Evolutionary conservation across 768 basidiomycete genomes (phyloP).

Genomic region (Cystofilobasidium capitatum): DNA sequence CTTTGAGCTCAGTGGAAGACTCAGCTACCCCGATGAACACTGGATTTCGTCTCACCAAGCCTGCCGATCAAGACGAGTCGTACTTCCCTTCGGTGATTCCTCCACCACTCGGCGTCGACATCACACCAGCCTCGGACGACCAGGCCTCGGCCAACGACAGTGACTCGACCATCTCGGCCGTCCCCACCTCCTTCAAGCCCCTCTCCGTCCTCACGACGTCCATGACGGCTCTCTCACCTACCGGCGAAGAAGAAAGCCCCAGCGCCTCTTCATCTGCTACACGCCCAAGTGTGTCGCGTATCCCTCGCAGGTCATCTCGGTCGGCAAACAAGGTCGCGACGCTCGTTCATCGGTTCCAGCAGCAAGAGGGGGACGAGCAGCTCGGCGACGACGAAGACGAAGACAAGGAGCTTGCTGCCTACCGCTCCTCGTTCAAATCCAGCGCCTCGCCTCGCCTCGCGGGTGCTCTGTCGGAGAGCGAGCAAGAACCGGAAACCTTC

Average conservation of each 20-base stretch:
- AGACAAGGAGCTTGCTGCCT: slow-evolving; percentile 7
- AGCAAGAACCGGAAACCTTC: slow-evolving; percentile 2
- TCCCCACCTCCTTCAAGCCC: slow-evolving; percentile 23
- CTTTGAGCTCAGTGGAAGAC: neutral
- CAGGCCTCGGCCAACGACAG: slow-evolving; percentile 34
- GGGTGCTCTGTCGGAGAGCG: slow-evolving; percentile 14
- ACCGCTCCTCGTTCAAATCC: slow-evolving; percentile 11
- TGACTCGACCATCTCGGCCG: slow-evolving; percentile 43
- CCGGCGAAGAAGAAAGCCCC: neutral
- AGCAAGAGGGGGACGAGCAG: slow-evolving; percentile 16
- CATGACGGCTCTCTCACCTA: slow-evolving; percentile 29
- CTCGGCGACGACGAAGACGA: slow-evolving; percentile 19
- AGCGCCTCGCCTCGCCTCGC: neutral
- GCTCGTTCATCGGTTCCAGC: slow-evolving; percentile 5
- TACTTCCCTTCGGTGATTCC: neutral
- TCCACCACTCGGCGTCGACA: neutral
- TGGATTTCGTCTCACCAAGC: neutral
- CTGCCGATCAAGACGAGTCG: neutral
- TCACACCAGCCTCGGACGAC: neutral
- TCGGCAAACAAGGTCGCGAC: neutral
- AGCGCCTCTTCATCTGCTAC: neutral
- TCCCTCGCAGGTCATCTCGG: slow-evolving; percentile 4
- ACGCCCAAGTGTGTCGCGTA: slow-evolving; percentile 1
- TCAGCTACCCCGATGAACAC: neutral
- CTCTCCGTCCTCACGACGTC: slow-evolving; percentile 29